Conservation (phyloP, 2,329 filamentous ascomycete genomes). For the Penicillium griseofulvum region DNA sequence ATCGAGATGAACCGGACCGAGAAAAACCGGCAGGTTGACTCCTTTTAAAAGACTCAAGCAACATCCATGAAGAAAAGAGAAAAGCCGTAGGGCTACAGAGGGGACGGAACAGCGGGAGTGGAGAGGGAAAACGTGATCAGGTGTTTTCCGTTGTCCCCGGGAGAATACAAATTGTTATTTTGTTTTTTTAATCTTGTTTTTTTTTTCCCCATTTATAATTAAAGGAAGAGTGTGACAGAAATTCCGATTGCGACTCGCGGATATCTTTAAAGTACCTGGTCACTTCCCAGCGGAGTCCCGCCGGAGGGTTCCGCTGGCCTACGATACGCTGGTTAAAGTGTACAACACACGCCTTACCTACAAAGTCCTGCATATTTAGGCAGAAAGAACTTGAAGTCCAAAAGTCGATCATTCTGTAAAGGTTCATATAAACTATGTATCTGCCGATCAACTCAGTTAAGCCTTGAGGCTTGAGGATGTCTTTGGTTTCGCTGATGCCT, state of each 20-base stretch:
- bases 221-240: neutral
- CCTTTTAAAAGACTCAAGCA: neutral
- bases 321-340: neutral
- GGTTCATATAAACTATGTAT: too few species aligned
- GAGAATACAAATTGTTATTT: neutral
- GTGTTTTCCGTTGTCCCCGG: neutral
- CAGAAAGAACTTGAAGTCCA: neutral
- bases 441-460: conserved; percentile 12
- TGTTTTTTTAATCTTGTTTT: neutral
- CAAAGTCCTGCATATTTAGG: neutral
- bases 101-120: conserved; percentile 10
- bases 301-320: conserved; percentile 18
- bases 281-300: conserved; percentile 23
- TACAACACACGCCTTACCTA: conserved; percentile 1
- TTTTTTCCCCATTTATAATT: neutral
- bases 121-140: conserved; percentile 15
- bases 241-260: neutral
- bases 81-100: neutral
- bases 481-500: conserved; percentile 17
- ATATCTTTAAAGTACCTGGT: neutral
- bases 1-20: conserved; percentile 2
- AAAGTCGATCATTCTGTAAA: neutral
- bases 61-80: conserved; percentile 13
- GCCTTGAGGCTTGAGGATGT: conserved; percentile 16
- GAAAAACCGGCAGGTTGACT: conserved; percentile 7